A percentile compares a stretch with the other conserved stretches of the same genome.
phyloP scores from a whole-genome alignment of 169 alveolate genomes.

The Plasmodium yoelii region DNA sequence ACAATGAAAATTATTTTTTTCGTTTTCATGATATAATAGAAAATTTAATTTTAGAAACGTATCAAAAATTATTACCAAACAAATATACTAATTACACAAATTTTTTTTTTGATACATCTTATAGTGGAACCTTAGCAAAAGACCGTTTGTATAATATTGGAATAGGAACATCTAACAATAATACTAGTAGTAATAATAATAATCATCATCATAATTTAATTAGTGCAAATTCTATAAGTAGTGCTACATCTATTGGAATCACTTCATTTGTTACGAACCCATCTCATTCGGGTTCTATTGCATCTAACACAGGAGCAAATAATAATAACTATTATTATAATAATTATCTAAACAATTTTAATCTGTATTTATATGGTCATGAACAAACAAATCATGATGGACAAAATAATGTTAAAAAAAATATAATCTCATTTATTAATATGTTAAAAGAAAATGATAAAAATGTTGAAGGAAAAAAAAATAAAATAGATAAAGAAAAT shows the following conservation, averaged over 20 bases:
- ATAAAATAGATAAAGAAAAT: background rate
- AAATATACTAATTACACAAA: slow-evolving; percentile 23
- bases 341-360: background rate
- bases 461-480: background rate
- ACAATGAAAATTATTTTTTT: slow-evolving; percentile 36
- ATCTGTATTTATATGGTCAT: slow-evolving; percentile 9
- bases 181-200: too few species aligned
- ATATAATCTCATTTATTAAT: slow-evolving; percentile 20
- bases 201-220: too few species aligned
- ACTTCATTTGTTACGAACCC: too few species aligned
- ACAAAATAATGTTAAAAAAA: background rate
- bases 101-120: slow-evolving; percentile 69
- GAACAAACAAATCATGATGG: slow-evolving; percentile 17
- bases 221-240: too few species aligned
- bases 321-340: background rate
- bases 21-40: slow-evolving; percentile 49
- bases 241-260: too few species aligned
- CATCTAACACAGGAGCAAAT: background rate
- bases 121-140: slow-evolving; percentile 44
- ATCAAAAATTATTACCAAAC: slow-evolving; percentile 22
- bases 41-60: slow-evolving; percentile 7
- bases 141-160: background rate
- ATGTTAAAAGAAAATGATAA: slow-evolving; percentile 9
- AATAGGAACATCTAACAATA: too few species aligned
- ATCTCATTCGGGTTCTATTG: too few species aligned